These are phyloP conservation scores for Thuja plicata DNA, from an alignment of 83 land plant genomes.

Conservation along the genomic window DNA sequence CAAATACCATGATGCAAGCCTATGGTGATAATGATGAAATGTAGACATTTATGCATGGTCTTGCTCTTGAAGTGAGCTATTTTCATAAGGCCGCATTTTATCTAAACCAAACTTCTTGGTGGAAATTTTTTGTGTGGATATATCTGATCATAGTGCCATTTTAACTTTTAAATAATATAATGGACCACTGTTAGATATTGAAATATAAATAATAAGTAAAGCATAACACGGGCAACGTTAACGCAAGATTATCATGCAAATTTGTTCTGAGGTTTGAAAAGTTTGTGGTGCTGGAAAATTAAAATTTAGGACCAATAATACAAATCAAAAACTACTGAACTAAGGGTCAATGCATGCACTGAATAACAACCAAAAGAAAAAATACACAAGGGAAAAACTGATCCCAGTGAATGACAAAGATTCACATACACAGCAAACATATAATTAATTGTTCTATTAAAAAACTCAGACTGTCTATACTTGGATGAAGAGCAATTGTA, in stretches of 20 bases:
- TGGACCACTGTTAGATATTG: background rate
- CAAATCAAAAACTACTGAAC: background rate
- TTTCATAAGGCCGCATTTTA: background rate
- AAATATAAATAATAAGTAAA: background rate
- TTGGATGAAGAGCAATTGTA: background rate
- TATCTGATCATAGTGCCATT: background rate
- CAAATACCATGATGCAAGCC: background rate
- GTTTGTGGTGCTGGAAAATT: background rate
- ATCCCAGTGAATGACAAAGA: background rate
- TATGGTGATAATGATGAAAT: background rate
- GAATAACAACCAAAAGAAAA: background rate
- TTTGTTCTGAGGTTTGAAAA: background rate
- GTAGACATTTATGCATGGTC: background rate
- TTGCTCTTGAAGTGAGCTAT: background rate
- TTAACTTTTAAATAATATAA: background rate
- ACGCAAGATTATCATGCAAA: background rate
- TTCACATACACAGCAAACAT: background rate
- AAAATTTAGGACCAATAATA: background rate
- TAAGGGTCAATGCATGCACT: background rate
- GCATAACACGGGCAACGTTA: background rate
- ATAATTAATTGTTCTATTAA: background rate
- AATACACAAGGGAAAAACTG: background rate
- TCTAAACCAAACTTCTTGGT: background rate
- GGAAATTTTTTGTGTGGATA: background rate
- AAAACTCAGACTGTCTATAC: background rate